Percentiles rank a stretch among this genome's conserved stretches.
Evolutionary conservation across 805 yeast species (phyloP).

Genomic region (Wickerhamomyces mucosus): DNA sequence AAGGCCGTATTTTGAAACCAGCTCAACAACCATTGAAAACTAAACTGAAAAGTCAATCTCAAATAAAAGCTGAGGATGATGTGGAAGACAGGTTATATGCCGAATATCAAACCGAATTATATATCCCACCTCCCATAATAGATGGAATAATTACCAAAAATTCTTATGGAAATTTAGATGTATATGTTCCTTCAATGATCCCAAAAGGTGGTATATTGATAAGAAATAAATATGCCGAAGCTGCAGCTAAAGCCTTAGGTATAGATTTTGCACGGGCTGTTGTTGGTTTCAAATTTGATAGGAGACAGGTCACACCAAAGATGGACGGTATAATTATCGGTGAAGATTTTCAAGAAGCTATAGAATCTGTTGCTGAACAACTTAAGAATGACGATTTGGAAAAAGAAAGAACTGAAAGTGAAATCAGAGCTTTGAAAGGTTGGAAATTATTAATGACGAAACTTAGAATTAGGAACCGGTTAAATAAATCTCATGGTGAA

Average conservation of each 20-base stretch:
- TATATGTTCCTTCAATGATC: slow-evolving; percentile 70
- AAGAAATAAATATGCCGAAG: slow-evolving; percentile 41
- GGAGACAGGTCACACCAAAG: slow-evolving; percentile 45
- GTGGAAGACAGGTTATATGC: slow-evolving; percentile 64
- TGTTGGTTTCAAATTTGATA: slow-evolving; percentile 70
- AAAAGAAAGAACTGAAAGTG: slow-evolving; percentile 32
- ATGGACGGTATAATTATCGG: slow-evolving; percentile 74
- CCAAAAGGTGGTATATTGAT: slow-evolving; percentile 71
- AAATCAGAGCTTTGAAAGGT: slow-evolving; percentile 37
- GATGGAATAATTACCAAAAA: slow-evolving; percentile 68
- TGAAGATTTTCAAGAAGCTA: slow-evolving; percentile 48
- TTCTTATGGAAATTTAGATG: slow-evolving; percentile 75
- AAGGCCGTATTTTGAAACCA: slow-evolving; percentile 63
- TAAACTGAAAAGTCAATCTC: slow-evolving; percentile 22
- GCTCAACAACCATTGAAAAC: slow-evolving; percentile 61
- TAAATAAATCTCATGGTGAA: slow-evolving; percentile 38
- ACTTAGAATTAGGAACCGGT: slow-evolving; percentile 30
- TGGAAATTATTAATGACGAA: slow-evolving; percentile 37
- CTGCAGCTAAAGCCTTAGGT: slow-evolving; percentile 62
- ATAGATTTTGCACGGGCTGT: slow-evolving; percentile 85
- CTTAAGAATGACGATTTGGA: slow-evolving; percentile 34
- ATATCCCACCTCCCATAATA: slow-evolving; percentile 45
- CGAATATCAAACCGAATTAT: slow-evolving; percentile 66
- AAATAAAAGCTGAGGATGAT: slow-evolving; percentile 25
- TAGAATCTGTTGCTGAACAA: slow-evolving; percentile 38